phyloP scores from a whole-genome alignment of 768 basidiomycete species.

The Leccinum ochraceum region DNA sequence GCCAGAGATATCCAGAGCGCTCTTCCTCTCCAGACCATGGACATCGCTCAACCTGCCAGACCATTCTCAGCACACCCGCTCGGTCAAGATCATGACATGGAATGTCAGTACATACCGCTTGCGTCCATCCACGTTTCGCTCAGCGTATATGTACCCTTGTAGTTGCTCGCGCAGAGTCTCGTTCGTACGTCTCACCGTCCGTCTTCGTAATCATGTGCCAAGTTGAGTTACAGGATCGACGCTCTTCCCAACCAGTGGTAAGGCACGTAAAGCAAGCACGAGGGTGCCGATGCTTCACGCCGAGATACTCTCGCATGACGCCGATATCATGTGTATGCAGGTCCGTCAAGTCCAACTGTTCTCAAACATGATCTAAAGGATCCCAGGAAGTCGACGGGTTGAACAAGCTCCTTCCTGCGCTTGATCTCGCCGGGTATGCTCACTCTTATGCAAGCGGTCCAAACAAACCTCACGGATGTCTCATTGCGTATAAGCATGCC shows the following conservation, averaged over 20 bases:
- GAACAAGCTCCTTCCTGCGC: constrained; percentile 65
- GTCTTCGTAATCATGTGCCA: neutral
- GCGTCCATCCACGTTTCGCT: constrained; percentile 2
- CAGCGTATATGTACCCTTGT: constrained; percentile 4
- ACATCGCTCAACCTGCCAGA: constrained; percentile 21
- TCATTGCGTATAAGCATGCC: constrained; percentile 68
- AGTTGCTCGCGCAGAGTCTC: constrained; percentile 79
- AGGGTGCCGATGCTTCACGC: constrained; percentile 73
- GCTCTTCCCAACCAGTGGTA: constrained; percentile 75
- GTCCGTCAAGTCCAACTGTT: constrained; percentile 38
- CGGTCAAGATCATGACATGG: constrained; percentile 72
- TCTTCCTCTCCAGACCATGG: constrained; percentile 38
- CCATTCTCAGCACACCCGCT: neutral
- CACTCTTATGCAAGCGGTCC: constrained; percentile 69
- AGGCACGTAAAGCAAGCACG: constrained; percentile 75
- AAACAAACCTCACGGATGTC: constrained; percentile 81
- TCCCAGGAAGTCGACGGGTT: constrained; percentile 85
- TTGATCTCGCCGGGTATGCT: constrained; percentile 65
- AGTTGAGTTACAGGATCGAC: constrained; percentile 58
- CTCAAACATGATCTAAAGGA: neutral
- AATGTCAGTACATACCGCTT: constrained; percentile 57
- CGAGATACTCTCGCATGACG: constrained; percentile 71
- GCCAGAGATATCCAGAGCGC: constrained; percentile 6
- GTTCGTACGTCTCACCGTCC: constrained; percentile 57
- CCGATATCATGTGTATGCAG: constrained; percentile 87